Percentiles rank a stretch among this genome's conserved stretches.
These are phyloP conservation scores for Colletotrichum destructivum DNA, from an alignment of 2,329 filamentous ascomycete species.

Conservation along the genomic window DNA sequence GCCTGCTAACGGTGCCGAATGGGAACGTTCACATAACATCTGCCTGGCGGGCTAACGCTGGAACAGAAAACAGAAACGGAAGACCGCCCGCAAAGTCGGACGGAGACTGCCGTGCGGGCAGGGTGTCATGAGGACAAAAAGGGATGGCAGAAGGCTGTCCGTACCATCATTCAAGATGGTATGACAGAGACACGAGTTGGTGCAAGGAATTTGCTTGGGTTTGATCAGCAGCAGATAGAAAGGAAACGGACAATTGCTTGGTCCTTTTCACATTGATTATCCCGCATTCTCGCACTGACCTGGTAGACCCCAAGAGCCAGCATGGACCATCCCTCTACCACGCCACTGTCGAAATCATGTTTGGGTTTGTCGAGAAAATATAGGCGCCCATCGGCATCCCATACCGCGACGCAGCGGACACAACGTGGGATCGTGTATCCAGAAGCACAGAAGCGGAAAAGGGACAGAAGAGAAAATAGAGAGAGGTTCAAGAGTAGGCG, in stretches of 20 bases:
- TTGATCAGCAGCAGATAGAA: background rate
- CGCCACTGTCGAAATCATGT: background rate
- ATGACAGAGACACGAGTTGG: conserved; percentile 1
- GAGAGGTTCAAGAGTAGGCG: conserved; percentile 5
- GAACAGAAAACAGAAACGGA: background rate
- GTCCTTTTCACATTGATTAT: background rate
- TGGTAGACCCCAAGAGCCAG: background rate
- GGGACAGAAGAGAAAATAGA: background rate
- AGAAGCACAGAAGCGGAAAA: background rate
- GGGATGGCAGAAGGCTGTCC: no score
- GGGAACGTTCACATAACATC: background rate
- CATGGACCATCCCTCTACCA: conserved; percentile 9
- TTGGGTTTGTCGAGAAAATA: background rate
- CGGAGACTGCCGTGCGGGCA: background rate
- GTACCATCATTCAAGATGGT: background rate
- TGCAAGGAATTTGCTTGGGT: background rate
- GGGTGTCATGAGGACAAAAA: background rate
- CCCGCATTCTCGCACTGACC: conserved; percentile 10
- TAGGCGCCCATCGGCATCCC: background rate
- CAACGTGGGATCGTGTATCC: background rate
- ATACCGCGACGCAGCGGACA: conserved; percentile 1
- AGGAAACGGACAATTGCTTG: background rate
- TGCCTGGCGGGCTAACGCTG: conserved; percentile 3
- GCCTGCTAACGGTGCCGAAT: background rate
- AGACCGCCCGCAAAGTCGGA: background rate